Evolutionary conservation across 768 basidiomycete species (phyloP).

Genomic region (Lentinula detonsa): DNA sequence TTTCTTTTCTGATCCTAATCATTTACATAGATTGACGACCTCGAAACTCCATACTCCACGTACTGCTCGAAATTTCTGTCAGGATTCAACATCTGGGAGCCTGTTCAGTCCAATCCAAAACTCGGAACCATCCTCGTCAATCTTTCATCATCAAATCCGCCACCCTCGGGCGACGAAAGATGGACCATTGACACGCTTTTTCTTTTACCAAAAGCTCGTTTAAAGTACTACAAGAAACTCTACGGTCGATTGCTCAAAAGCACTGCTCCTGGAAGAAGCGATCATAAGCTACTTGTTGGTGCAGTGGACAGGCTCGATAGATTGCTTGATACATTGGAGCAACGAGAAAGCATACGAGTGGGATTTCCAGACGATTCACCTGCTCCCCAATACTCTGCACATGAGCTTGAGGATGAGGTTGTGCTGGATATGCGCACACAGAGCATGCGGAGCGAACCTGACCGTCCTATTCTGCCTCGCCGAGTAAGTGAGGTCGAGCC

Average conservation of each 20-base stretch:
- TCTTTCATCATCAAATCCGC: conserved; percentile 60
- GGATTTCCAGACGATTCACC: conserved; percentile 22
- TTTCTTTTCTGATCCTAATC: conserved; percentile 1
- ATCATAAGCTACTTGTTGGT: conserved; percentile 73
- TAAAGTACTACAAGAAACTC: conserved; percentile 90
- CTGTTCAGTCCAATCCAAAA: conserved; percentile 70
- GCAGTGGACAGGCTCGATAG: conserved; percentile 78
- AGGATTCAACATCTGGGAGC: conserved; percentile 83
- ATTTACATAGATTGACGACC: conserved; percentile 74
- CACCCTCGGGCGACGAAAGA: conserved; percentile 30
- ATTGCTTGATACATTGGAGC: conserved; percentile 64
- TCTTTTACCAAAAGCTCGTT: conserved; percentile 72
- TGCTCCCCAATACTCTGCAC: conserved; percentile 11
- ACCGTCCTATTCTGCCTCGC: conserved; percentile 8
- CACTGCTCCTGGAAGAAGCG: conserved; percentile 79
- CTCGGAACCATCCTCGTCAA: conserved; percentile 60
- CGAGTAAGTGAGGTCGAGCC: conserved; percentile 20
- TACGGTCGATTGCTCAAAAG: conserved; percentile 83
- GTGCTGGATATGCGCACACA: conserved; percentile 49
- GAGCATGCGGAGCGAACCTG: conserved; percentile 15
- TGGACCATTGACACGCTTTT: conserved; percentile 92
- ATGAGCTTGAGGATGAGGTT: conserved; percentile 47
- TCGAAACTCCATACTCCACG: conserved; percentile 78
- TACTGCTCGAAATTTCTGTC: conserved; percentile 68
- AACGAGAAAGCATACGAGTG: conserved; percentile 48